Evolutionary conservation across 108 stramenopile genomes (phyloP), one percentile per base, ranked within the genome.

Genomic region (Fragilariopsis cylindrus): DNA sequence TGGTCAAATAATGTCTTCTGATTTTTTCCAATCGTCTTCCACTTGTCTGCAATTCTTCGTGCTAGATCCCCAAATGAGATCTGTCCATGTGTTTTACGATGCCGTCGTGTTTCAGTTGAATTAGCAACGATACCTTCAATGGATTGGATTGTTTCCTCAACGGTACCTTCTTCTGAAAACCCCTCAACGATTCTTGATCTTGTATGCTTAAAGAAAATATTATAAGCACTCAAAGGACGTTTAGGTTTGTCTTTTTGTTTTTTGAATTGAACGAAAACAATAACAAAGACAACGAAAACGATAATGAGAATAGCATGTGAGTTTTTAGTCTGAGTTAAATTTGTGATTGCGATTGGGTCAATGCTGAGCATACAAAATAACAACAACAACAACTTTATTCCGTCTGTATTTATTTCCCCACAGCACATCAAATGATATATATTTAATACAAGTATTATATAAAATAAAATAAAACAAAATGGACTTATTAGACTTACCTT

Each of bases 51-150:
- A 62, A 92, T 89, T 65, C 76, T 81, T 3, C 89, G 75, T 13
- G 89, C 90, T 9, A 92, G 73, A 68, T 90, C 89, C 40, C 81
- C 81, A 78, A 93, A 93, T 16, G 87, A 84, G 58, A 93, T 93
- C 62, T 84, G 85, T 3, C 91, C 91, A 55, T 90, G 89, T 48
- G 83, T 81, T 69, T 88, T 88, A 3, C 89, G 82, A 39, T 75
- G 69, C 40, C 73, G 48, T 58, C 74, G 48, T 5, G 74, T 70
- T 56, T 71, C 74, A 4, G 68, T 49, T 4, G 79, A 80, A 16
- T 73, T 75, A 40, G 54, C 56, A 3, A 80, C 56, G 44, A 80
- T 80, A 21, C 50, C 30, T 52, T 80, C 79, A 40, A 80, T 75
- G 55, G 79, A 80, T 7, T 47, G 69, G 48, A 80, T 60, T n/a